Conservation (phyloP, 345 rosid genomes). For the Ceriops tagal region DNA sequence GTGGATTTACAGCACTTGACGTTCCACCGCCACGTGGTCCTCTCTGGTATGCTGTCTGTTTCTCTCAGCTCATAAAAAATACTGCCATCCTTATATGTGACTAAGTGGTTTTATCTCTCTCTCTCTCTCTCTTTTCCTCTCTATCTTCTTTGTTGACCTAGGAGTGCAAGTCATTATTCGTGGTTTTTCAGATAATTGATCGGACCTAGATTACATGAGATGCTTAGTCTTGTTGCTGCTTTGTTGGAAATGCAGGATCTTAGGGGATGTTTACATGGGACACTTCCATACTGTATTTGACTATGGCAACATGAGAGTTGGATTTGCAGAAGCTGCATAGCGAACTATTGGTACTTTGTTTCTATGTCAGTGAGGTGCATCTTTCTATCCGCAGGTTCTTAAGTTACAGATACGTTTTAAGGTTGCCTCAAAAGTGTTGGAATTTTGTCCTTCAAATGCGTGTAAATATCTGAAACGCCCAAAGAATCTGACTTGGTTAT, state of each 20-base stretch:
- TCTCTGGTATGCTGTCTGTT: slow-evolving; percentile 58
- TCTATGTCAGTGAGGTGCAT: not conserved
- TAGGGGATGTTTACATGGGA: not conserved
- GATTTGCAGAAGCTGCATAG: slow-evolving; percentile 78
- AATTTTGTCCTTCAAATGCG: too few species aligned
- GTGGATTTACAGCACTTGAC: slow-evolving; percentile 81
- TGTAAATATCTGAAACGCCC: too few species aligned
- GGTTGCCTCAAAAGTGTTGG: not conserved
- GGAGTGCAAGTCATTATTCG: too few species aligned
- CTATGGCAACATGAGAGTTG: slow-evolving; percentile 74
- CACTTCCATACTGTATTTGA: slow-evolving; percentile 68
- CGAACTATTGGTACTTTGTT: not conserved
- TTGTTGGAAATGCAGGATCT: not conserved
- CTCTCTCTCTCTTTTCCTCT: too few species aligned
- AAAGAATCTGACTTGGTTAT: too few species aligned
- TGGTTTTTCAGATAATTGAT: too few species aligned
- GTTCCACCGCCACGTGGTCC: slow-evolving; percentile 94
- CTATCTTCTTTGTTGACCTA: too few species aligned
- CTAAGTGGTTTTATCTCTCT: too few species aligned
- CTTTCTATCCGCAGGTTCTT: not conserved
- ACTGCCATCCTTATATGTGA: not conserved
- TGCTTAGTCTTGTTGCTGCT: not conserved
- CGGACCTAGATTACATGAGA: not conserved
- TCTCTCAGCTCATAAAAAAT: too few species aligned
- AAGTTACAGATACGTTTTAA: not conserved